A percentile compares a stretch with the other conserved stretches of the same genome.
Conservation (phyloP, 2,329 filamentous ascomycete species). For the Fusarium ambrosium region DNA sequence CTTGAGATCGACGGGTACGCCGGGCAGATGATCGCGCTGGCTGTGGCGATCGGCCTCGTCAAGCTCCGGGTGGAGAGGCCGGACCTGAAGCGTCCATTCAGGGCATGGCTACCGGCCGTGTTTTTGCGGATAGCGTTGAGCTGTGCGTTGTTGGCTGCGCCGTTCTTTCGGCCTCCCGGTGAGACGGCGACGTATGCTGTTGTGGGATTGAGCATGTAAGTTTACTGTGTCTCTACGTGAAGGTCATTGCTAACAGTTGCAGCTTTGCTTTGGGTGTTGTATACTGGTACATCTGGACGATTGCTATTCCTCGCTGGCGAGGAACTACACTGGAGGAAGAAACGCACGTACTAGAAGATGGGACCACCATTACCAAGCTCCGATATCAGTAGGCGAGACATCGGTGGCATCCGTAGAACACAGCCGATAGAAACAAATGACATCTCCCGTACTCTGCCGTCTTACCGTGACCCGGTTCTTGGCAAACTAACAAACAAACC, state of each 20-base stretch:
- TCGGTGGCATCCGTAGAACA: not conserved
- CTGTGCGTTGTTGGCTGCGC: constrained; percentile 68
- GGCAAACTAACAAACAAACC: not conserved
- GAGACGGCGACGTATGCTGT: constrained; percentile 66
- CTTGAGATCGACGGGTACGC: constrained; percentile 79
- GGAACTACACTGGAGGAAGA: constrained; percentile 75
- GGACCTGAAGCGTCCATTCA: constrained; percentile 73
- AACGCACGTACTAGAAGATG: constrained; percentile 71
- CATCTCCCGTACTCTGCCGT: not conserved
- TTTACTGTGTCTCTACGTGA: constrained; percentile 38
- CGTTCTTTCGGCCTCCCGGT: constrained; percentile 71
- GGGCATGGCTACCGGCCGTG: constrained; percentile 73
- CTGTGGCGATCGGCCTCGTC: constrained; percentile 69
- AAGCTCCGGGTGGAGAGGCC: constrained; percentile 72
- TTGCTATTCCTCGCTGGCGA: constrained; percentile 69
- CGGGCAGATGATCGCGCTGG: constrained; percentile 70
- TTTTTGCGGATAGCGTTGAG: constrained; percentile 67
- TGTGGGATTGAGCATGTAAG: constrained; percentile 67
- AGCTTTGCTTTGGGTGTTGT: constrained; percentile 70
- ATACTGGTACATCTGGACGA: constrained; percentile 79
- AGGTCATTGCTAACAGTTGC: not conserved
- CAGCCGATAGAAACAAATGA: not conserved
- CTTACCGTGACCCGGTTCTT: not conserved
- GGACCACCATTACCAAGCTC: constrained; percentile 74
- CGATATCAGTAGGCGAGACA: constrained; percentile 36